Conservation (phyloP, 192 early-diverging fungal genomes). For the Backusella psychrophila region DNA sequence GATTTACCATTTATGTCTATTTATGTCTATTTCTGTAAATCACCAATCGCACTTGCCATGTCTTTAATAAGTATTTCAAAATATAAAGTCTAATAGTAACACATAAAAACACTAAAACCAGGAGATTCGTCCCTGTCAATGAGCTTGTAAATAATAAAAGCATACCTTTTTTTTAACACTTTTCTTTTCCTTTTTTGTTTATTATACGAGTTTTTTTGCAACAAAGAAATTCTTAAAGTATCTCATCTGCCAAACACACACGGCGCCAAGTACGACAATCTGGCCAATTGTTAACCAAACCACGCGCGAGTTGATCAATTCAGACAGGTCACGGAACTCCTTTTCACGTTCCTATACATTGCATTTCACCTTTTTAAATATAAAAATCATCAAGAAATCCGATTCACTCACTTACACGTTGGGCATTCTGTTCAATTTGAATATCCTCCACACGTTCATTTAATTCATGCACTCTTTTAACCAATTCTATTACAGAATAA, state of each 20-base stretch:
- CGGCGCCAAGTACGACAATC: constrained; percentile 71
- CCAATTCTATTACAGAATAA: constrained; percentile 52
- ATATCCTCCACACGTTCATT: constrained; percentile 82
- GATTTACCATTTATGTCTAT: too few relatives aligned
- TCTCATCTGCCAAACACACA: constrained; percentile 86
- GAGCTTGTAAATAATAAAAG: too few relatives aligned
- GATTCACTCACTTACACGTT: constrained; percentile 58
- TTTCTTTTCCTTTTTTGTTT: background rate
- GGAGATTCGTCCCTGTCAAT: too few relatives aligned
- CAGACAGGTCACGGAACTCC: constrained; percentile 86
- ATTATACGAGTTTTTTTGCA: constrained; percentile 86
- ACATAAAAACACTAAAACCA: too few relatives aligned
- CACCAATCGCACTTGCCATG: too few relatives aligned
- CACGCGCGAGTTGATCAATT: constrained; percentile 82
- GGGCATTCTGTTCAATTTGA: constrained; percentile 85
- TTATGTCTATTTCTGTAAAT: too few relatives aligned
- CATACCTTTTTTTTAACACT: too few relatives aligned
- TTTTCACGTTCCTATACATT: constrained; percentile 72
- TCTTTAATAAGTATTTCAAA: too few relatives aligned
- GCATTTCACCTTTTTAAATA: too few relatives aligned
- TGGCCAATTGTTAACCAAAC: constrained; percentile 89
- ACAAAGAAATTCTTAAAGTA: constrained; percentile 85
- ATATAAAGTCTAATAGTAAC: too few relatives aligned
- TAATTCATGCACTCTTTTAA: constrained; percentile 71
- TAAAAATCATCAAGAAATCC: too few relatives aligned